A percentile compares a stretch with the other conserved stretches of the same genome.
These are phyloP conservation scores for Kluyveromyces starmeri DNA, from an alignment of 805 yeast genomes.

Conservation along the genomic window DNA sequence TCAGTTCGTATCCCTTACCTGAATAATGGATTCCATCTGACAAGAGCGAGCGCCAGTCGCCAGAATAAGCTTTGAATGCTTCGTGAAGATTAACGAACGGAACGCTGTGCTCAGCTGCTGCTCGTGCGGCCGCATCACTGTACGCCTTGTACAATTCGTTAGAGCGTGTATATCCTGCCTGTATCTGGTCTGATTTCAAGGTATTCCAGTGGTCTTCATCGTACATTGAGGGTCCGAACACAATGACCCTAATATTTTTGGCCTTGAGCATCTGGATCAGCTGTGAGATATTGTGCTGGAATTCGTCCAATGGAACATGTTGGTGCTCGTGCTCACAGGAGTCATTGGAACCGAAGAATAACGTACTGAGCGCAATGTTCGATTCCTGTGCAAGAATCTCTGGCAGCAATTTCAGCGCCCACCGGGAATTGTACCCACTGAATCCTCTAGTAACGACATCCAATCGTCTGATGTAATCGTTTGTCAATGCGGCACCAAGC, in stretches of 20 bases:
- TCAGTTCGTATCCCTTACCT: conserved; percentile 42
- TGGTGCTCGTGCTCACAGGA: conserved; percentile 38
- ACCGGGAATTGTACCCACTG: conserved; percentile 64
- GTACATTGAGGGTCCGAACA: conserved; percentile 57
- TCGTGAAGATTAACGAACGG: conserved; percentile 52
- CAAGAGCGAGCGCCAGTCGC: conserved; percentile 35
- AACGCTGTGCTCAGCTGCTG: conserved; percentile 39
- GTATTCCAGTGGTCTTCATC: conserved; percentile 38
- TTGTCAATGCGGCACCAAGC: conserved; percentile 42
- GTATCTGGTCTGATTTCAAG: conserved; percentile 25
- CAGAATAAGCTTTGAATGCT: conserved; percentile 31
- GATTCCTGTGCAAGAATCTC: conserved; percentile 42
- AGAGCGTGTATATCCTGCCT: conserved; percentile 37
- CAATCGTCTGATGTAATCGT: conserved; percentile 48
- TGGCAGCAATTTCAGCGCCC: conserved; percentile 44
- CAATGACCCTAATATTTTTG: conserved; percentile 41
- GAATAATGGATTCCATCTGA: conserved; percentile 55
- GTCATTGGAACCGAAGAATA: conserved; percentile 83
- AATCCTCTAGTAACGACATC: conserved; percentile 71
- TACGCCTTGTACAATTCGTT: conserved; percentile 40
- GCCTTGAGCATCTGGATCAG: conserved; percentile 35
- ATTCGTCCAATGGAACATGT: conserved; percentile 45
- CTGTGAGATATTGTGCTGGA: conserved; percentile 36
- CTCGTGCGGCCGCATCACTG: conserved; percentile 37
- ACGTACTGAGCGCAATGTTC: conserved; percentile 36